These are phyloP conservation scores for Cutaneotrichosporon curvatum DNA, from an alignment of 1,284 basidiomycete genomes.

Conservation along the genomic window DNA sequence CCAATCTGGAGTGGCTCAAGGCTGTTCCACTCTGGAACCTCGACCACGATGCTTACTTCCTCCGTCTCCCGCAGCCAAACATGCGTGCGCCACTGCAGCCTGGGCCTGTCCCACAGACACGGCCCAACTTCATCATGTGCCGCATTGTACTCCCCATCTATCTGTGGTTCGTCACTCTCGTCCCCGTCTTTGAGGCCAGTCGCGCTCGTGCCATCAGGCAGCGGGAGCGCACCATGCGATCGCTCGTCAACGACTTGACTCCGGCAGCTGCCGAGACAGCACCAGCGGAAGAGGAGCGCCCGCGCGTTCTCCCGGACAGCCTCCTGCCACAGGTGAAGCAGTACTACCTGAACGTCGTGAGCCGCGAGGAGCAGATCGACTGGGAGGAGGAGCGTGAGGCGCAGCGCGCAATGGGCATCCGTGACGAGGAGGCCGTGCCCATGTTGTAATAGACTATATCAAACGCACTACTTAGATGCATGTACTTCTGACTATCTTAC, in stretches of 20 bases:
- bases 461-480: too few species aligned
- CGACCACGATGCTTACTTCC: constrained; percentile 22
- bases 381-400: constrained; percentile 45
- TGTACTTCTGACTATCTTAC: neutral
- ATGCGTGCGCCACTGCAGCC: neutral
- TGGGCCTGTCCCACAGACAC: constrained; percentile 1
- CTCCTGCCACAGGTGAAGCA: constrained; percentile 21
- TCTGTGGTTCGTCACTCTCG: constrained; percentile 39
- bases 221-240: constrained; percentile 35
- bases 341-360: constrained; percentile 34
- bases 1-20: neutral
- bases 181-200: constrained; percentile 34
- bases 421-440: constrained; percentile 23
- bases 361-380: constrained; percentile 36
- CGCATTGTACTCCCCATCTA: constrained; percentile 33
- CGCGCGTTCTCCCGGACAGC: constrained; percentile 20
- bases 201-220: constrained; percentile 31
- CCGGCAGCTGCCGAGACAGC: neutral
- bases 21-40: constrained; percentile 21
- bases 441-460: constrained; percentile 5
- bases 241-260: constrained; percentile 23
- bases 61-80: constrained; percentile 19
- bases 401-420: constrained; percentile 34
- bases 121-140: constrained; percentile 17
- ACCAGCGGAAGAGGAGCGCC: neutral